A percentile compares a stretch with the other conserved stretches of the same genome.
Conservation (phyloP, 139 green algal genomes). For the Deuterostichococcus epilithicus region DNA sequence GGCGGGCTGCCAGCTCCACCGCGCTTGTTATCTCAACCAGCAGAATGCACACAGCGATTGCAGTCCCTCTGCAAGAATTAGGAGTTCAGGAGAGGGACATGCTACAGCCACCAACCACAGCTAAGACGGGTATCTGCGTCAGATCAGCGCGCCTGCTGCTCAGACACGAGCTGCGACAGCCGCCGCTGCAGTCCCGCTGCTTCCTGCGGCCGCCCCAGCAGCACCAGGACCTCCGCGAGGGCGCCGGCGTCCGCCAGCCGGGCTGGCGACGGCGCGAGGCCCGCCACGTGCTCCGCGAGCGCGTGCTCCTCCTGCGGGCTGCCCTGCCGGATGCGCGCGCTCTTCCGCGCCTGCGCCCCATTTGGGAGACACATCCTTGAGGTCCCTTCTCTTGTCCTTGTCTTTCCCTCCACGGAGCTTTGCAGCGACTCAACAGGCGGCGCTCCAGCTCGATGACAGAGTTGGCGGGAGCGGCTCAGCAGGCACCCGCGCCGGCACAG, state of each 20-base stretch:
- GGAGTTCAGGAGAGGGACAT: too few relatives aligned
- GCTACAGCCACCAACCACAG: too few relatives aligned
- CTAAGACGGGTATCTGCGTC: too few relatives aligned
- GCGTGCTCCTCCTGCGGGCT: conserved; percentile 71
- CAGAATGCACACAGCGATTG: too few relatives aligned
- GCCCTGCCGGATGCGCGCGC: conserved; percentile 45
- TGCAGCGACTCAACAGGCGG: too few relatives aligned
- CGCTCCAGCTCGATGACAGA: too few relatives aligned
- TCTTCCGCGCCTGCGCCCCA: background rate
- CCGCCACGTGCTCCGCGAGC: conserved; percentile 46
- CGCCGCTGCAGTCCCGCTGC: conserved; percentile 62
- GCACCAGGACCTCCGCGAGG: conserved; percentile 72
- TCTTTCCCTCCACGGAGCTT: too few relatives aligned
- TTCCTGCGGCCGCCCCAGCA: conserved; percentile 67
- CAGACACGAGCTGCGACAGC: conserved; percentile 36
- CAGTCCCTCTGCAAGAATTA: too few relatives aligned
- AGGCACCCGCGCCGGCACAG: too few relatives aligned
- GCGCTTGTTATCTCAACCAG: too few relatives aligned
- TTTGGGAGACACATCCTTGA: background rate
- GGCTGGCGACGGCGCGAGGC: conserved; percentile 24
- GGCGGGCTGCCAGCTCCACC: too few relatives aligned
- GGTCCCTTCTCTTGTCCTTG: background rate
- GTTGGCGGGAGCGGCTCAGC: too few relatives aligned
- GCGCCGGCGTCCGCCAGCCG: conserved; percentile 30
- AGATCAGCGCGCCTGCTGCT: conserved; percentile 9